Evolutionary conservation across 345 rosid genomes (phyloP).

Genomic region (Melaleuca quinquenervia): DNA sequence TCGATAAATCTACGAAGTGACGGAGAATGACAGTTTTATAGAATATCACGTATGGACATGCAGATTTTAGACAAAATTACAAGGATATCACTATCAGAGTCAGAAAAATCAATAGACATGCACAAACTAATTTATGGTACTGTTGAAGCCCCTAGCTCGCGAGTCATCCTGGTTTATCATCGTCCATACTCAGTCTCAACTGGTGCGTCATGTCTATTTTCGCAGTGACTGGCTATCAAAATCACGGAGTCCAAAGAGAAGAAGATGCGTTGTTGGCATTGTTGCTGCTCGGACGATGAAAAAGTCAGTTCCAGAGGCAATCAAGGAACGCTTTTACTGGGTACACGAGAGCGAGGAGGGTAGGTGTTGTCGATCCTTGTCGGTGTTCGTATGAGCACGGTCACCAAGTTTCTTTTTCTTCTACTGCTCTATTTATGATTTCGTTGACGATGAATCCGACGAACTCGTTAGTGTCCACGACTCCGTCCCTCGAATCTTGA

Average conservation of each 20-base stretch:
- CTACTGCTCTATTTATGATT: neutral
- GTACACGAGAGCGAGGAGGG: neutral
- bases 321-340: neutral
- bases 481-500: neutral
- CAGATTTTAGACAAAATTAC: neutral
- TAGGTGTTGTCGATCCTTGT: neutral
- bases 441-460: neutral
- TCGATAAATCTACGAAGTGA: too few species aligned
- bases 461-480: neutral
- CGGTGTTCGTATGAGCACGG: neutral
- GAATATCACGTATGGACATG: neutral
- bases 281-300: neutral
- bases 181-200: neutral
- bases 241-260: neutral
- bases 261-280: neutral
- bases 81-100: neutral
- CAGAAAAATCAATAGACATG: neutral
- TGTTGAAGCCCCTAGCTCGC: neutral
- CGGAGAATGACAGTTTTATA: neutral
- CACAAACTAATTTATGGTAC: neutral
- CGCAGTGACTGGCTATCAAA: neutral
- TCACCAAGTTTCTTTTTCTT: neutral
- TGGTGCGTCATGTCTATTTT: neutral
- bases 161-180: neutral
- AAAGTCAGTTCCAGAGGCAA: neutral